phyloP scores from a whole-genome alignment of 2,329 filamentous ascomycete genomes.

The Laburnicola sp. region DNA sequence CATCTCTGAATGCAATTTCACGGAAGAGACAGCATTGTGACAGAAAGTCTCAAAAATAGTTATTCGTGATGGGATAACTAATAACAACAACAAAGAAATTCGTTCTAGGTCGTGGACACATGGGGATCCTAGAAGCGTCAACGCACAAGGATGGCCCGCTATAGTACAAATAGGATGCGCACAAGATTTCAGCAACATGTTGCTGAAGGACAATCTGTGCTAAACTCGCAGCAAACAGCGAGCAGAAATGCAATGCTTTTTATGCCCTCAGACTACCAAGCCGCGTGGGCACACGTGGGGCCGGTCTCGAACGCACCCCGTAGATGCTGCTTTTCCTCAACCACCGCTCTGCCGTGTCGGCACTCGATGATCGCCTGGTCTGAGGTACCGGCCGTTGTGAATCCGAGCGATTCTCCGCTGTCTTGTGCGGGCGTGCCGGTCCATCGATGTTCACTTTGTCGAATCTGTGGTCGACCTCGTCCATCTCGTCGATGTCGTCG shows the following conservation, averaged over 20 bases:
- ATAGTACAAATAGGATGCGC: too few relatives aligned
- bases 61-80: too few relatives aligned
- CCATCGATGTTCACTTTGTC: slow-evolving; percentile 4
- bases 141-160: too few relatives aligned
- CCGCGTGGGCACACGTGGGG: slow-evolving; percentile 1
- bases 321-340: background rate
- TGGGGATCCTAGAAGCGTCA: too few relatives aligned
- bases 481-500: background rate
- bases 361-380: slow-evolving; percentile 1
- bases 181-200: too few relatives aligned
- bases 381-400: background rate
- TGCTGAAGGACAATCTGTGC: background rate
- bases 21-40: too few relatives aligned
- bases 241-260: background rate
- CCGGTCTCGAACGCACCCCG: background rate
- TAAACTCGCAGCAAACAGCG: background rate
- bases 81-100: too few relatives aligned
- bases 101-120: too few relatives aligned
- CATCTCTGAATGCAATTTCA: too few relatives aligned
- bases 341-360: slow-evolving; percentile 1
- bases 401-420: background rate
- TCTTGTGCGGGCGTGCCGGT: background rate
- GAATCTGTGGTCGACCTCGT: background rate
- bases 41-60: too few relatives aligned
- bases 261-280: slow-evolving; percentile 3